Percentiles rank a stretch among this genome's conserved stretches.
phyloP scores from a whole-genome alignment of 345 rosid genomes.

The Aquilaria malaccensis region DNA sequence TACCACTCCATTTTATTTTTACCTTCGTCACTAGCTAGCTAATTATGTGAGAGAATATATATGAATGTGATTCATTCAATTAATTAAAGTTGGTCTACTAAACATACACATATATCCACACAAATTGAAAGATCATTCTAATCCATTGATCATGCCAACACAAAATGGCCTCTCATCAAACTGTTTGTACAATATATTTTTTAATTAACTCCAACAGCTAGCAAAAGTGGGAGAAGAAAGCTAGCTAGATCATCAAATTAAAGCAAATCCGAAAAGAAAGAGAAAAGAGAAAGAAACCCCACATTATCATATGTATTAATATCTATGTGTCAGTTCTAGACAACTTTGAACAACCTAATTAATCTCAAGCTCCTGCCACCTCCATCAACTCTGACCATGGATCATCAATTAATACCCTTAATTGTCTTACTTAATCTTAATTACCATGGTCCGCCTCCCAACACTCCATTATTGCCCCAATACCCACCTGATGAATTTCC shows the following conservation, averaged over 20 bases:
- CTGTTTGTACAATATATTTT: slow-evolving; percentile 4
- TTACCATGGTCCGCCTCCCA: slow-evolving; percentile 42
- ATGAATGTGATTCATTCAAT: neutral
- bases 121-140: neutral
- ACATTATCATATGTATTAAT: slow-evolving; percentile 11
- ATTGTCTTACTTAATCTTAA: neutral
- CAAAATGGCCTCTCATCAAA: slow-evolving; percentile 13
- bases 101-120: slow-evolving; percentile 10
- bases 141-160: slow-evolving; percentile 7
- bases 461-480: slow-evolving; percentile 34
- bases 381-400: too few species aligned
- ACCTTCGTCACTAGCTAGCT: too few species aligned
- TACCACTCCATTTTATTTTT: too few species aligned
- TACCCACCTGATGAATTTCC: slow-evolving; percentile 30
- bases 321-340: slow-evolving; percentile 21
- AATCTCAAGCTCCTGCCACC: too few species aligned
- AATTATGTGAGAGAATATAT: too few species aligned
- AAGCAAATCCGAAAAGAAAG: neutral
- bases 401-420: neutral
- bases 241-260: neutral
- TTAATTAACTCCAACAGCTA: too few species aligned
- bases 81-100: neutral
- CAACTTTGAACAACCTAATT: slow-evolving; percentile 19
- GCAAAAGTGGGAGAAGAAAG: neutral
- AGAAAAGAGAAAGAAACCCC: neutral